Base-by-base conservation (phyloP, 2,329 filamentous ascomycete genomes). In the Akanthomyces lecanii region DNA sequence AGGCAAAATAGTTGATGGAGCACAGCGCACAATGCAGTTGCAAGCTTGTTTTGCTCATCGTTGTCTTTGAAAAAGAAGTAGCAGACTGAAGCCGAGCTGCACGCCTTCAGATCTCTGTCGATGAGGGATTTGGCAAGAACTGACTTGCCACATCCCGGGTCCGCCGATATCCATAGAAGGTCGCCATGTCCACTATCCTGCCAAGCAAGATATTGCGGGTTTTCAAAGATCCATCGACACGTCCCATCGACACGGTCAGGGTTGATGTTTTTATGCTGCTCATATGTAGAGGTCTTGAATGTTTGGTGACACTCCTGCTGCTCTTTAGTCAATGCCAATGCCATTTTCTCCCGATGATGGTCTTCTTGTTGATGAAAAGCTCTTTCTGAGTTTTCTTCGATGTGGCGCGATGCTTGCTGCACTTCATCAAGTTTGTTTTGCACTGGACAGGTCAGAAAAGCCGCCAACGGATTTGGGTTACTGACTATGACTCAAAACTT, bases 21-120 rank as follows among this genome's bases (percentile, higher is more conserved):
- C 0, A 79, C 66, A 25, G 69, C 72, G 36, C 72, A 70, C 0
- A 79, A 45, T 12, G 77, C 77, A 44, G 33, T 65, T 14, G 64
- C 65, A 5, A 66, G 36, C 11, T 54, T 71, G 18, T 64, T 74
- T 48, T 78, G 75, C 23, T 77, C 71, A 5, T 72, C 67, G 30
- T 78, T 76, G n/a, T 78, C 76, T 42, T 78, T 78, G 70, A 79
- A 80, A 66, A 78, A 78, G 67, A 77, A 79, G 58, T 76, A 78
- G 53, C 73, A 75, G 16, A 68, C 68, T 2, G 66, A 57, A 21
- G 16, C 53, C 18, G 23, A 42, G 14, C 23, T 42, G 18, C 21
- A 21, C 21, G 18, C 44, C 5, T 52, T 55, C 4, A 62, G 18
- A 36, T 54, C 33, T 11, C 8, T 44, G 30, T 80, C 76, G 0